Percentiles rank a stretch among this genome's conserved stretches.
Conservation (phyloP, 805 yeast genomes). For the Candida chauliodis region DNA sequence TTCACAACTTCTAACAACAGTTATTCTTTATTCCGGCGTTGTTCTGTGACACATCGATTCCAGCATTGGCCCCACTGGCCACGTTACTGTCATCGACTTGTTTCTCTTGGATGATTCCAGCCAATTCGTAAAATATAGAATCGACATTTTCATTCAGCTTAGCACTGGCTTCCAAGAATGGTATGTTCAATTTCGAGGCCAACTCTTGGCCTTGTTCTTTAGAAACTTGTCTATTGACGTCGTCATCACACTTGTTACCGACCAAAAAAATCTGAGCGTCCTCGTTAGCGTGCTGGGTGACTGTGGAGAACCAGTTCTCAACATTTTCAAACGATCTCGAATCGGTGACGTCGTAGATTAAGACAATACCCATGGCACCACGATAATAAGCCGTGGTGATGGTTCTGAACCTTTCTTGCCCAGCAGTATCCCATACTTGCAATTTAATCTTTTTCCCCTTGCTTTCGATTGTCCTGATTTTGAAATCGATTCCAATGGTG, state of each 20-base stretch:
- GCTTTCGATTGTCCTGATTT: slow-evolving; percentile 91
- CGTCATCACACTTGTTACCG: slow-evolving; percentile 94
- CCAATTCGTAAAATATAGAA: slow-evolving; percentile 85
- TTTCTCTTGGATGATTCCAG: slow-evolving; percentile 80
- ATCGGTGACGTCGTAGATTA: slow-evolving; percentile 82
- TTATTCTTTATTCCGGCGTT: slow-evolving; percentile 25
- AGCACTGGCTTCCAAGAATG: slow-evolving; percentile 95
- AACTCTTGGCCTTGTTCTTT: slow-evolving; percentile 87
- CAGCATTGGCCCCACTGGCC: slow-evolving; percentile 21
- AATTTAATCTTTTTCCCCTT: slow-evolving; percentile 90
- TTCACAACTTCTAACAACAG: slow-evolving; percentile 45
- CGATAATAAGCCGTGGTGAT: slow-evolving; percentile 91
- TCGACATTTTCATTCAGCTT: slow-evolving; percentile 91
- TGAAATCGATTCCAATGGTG: slow-evolving; percentile 97
- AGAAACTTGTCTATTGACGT: slow-evolving; percentile 79
- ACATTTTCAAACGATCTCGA: slow-evolving; percentile 90
- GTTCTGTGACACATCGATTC: slow-evolving; percentile 39
- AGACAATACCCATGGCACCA: slow-evolving; percentile 84
- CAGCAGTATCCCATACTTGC: slow-evolving; percentile 97
- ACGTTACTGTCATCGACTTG: slow-evolving; percentile 43
- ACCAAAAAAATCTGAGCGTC: slow-evolving; percentile 92
- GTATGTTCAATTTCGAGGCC: slow-evolving; percentile 82
- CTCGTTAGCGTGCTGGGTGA: slow-evolving; percentile 93
- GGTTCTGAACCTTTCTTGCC: slow-evolving; percentile 94
- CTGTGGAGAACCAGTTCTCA: slow-evolving; percentile 93